Percentiles rank a stretch among this genome's conserved stretches.
These are phyloP conservation scores for Paralagenidium karlingii DNA, from an alignment of 352 stramenopile genomes.

Conservation along the genomic window DNA sequence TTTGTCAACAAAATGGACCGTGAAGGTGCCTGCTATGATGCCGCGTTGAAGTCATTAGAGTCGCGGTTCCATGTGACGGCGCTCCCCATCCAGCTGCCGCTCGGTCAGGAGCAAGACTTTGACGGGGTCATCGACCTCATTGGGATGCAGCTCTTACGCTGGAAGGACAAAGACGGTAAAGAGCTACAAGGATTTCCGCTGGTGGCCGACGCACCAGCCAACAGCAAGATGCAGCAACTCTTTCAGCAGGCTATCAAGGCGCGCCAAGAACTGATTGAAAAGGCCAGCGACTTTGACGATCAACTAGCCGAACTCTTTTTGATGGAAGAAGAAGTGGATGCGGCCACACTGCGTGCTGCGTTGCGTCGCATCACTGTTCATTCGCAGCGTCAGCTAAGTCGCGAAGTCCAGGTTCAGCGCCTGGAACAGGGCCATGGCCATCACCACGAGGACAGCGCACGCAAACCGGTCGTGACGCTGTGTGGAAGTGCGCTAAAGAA, in stretches of 20 bases:
- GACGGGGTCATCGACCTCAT: constrained; percentile 56
- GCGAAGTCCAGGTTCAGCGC: no score
- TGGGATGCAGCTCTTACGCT: constrained; percentile 52
- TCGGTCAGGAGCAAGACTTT: constrained; percentile 50
- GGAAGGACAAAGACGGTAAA: constrained; percentile 42
- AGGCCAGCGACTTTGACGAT: constrained; percentile 55
- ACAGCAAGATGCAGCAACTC: constrained; percentile 36
- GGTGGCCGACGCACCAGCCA: constrained; percentile 14
- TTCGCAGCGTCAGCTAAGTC: no score
- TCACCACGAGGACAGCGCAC: constrained; percentile 21
- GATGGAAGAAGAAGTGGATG: constrained; percentile 48
- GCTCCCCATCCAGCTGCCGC: constrained; percentile 46
- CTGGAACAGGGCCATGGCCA: no score
- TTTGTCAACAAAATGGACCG: constrained; percentile 98
- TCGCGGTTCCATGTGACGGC: constrained; percentile 40
- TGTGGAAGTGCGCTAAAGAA: constrained; percentile 68
- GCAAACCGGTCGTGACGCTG: constrained; percentile 32
- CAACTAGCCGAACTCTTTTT: constrained; percentile 60
- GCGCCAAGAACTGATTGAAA: constrained; percentile 48
- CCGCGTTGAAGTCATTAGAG: constrained; percentile 69
- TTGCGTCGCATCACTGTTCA: constrained; percentile 48
- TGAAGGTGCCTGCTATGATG: constrained; percentile 90
- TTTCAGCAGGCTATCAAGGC: constrained; percentile 20
- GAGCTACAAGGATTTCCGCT: constrained; percentile 37
- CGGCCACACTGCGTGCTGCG: constrained; percentile 27